phyloP scores from a whole-genome alignment of 495 filamentous ascomycete species.

The Bacidia rubella region DNA sequence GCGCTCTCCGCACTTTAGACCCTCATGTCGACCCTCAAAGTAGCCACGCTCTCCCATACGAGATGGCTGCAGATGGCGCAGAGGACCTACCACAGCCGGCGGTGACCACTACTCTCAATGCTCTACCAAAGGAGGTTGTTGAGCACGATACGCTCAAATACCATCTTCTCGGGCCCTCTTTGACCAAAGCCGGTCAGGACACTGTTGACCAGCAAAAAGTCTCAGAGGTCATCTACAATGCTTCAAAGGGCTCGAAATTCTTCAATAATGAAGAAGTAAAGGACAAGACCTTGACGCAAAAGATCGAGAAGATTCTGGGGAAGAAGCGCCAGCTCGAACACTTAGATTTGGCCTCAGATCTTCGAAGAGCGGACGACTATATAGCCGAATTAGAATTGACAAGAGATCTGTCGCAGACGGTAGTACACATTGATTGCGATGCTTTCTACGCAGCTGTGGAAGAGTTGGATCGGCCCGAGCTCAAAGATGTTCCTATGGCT shows the following conservation, averaged over 20 bases:
- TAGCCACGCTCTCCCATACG: not conserved
- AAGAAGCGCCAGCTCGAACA: slow-evolving; percentile 67
- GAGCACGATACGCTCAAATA: slow-evolving; percentile 48
- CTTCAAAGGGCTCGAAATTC: slow-evolving; percentile 91
- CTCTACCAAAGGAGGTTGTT: slow-evolving; percentile 2
- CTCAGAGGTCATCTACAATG: slow-evolving; percentile 95
- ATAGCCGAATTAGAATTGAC: slow-evolving; percentile 63
- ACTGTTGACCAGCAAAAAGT: slow-evolving; percentile 87
- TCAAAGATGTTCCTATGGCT: slow-evolving; percentile 81
- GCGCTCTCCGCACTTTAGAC: not conserved
- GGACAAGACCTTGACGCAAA: slow-evolving; percentile 71
- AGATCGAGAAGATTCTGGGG: slow-evolving; percentile 67
- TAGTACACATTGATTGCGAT: slow-evolving; percentile 94
- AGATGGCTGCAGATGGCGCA: not conserved
- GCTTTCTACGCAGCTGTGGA: slow-evolving; percentile 97
- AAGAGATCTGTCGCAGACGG: slow-evolving; percentile 68
- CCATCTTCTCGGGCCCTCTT: slow-evolving; percentile 73
- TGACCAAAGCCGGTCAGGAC: slow-evolving; percentile 92
- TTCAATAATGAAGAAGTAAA: slow-evolving; percentile 81
- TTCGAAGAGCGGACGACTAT: slow-evolving; percentile 67
- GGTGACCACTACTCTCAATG: not conserved
- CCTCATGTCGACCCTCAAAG: not conserved
- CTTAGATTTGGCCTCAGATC: slow-evolving; percentile 57
- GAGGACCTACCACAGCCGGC: not conserved
- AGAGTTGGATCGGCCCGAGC: slow-evolving; percentile 77